Evolutionary conservation across 305 asterid genomes (phyloP), one percentile per base, ranked within the genome.

Genomic region (Plantago coronopus): DNA sequence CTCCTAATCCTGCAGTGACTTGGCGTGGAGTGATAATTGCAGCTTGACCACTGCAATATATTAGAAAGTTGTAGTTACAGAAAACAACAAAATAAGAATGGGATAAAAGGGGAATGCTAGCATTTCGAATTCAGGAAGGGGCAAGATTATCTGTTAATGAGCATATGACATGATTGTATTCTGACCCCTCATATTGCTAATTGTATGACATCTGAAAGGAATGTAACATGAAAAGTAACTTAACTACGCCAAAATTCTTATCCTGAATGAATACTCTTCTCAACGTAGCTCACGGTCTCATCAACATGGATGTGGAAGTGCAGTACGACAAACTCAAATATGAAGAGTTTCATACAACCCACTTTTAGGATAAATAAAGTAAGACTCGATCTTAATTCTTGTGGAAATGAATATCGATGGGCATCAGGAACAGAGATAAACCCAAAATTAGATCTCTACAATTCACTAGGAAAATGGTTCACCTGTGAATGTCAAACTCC

Each of bases 1-100:
- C 85, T 66, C 97, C 99, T 74, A 94, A 90, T 74, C 99, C 96
- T 66, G 79, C 73, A 62, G 73, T 94, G 68, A 94, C 95, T 71
- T 71, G 95, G 27, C 95, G 95, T 62, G 99, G 99, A 73, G 99
- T 94, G 69, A 94, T 94, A 42, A 94, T 94, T 22, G 99, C 99
- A 73, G 99, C 99, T 77, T 94, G 99, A 72, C 99, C 99, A 69
- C 99, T 94, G 83, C 61, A 78, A 76, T 67, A 68, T 22, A 42
- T 61, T 44, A 51, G 48, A 57, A 57, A 54, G 59, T 55, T 61
- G 57, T 56, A 42, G 66, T 43, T 46, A 59, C 15, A 47, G 54
- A 21, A 54, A 57, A 54, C 55, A 69, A 18, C 40, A 48, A 54
- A 44, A 63, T 11, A 48, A 50, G 29, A 9, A 53, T 42, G 27